Evolutionary conservation across 202 grass and related monocot species (phyloP), one percentile per base, ranked within the genome.

Genomic region (Eragrostis tef): DNA sequence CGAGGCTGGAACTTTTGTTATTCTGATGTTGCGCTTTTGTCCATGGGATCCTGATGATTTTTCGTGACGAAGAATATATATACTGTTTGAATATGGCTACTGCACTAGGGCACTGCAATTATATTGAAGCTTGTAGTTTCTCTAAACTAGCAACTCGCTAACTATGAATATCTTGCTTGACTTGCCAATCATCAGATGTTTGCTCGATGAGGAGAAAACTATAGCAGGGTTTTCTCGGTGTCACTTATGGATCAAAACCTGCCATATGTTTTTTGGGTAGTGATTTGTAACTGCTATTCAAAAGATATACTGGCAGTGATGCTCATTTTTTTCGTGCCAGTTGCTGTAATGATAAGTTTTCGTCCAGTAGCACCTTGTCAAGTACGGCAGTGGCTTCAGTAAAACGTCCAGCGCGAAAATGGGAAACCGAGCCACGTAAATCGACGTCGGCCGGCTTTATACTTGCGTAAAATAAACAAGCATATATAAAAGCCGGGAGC

Each of bases 131-230:
- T 45, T 64, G 13, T 11, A 11, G 52, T 17, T 43, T 70, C 44
- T 75, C 61, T 67, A 20, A 81, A 63, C 45, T 62, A 80, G 24
- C 63, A 36, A 47, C 10, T 63, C 53, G 20, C 43, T 53, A 75
- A 80, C 9, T 52, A 44, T 24, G 64, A 77, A 71, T 54, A 7
- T 19, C 9, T 19, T 44, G 6, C 17, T 44, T 79, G 36, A 52
- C 25, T 16, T 45, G 76, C 70, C 41, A 73, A 34, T 50, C 24
- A 29, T n/a, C 39, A 8, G 2, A 17, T 39, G 68, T 22, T 50
- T 39, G 17, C 16, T 15, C 24, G 47, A 14, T 11, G 10, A 65
- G 11, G 20, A 31, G 27, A 29, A 20, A n/a, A 31, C 10, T 43
- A 11, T 29, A 53, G 52, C 10, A 61, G 17, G 20, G 11, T 8